Conservation (phyloP, 139 green algal species). For the Haematococcus sp. region DNA sequence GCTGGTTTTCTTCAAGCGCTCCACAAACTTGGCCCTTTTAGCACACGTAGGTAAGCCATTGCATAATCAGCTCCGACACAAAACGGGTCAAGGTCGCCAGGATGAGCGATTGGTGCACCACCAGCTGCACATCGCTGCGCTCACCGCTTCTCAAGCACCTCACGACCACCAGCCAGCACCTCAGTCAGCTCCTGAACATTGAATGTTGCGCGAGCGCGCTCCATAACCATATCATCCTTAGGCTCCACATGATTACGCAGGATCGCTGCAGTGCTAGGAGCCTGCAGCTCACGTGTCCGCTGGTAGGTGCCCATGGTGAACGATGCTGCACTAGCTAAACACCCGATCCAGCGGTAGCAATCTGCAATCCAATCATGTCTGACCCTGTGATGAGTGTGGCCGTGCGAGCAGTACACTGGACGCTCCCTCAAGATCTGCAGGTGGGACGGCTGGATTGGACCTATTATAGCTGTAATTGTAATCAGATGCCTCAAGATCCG, state of each 20-base stretch:
- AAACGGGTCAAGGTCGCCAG: neutral
- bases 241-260: slow-evolving; percentile 26
- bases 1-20: slow-evolving; percentile 48
- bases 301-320: slow-evolving; percentile 12
- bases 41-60: neutral
- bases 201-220: slow-evolving; percentile 70
- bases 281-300: slow-evolving; percentile 27
- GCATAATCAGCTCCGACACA: neutral
- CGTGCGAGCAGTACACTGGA: no score
- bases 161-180: slow-evolving; percentile 67
- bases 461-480: no score
- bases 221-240: slow-evolving; percentile 42
- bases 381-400: no score
- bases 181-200: slow-evolving; percentile 56
- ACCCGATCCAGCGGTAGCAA: no score
- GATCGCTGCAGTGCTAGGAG: slow-evolving; percentile 20
- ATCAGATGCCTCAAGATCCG: no score
- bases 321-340: no score
- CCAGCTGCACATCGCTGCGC: neutral
- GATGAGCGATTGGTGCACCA: neutral
- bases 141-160: slow-evolving; percentile 67
- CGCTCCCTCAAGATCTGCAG: no score
- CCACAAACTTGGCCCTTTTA: slow-evolving; percentile 54
- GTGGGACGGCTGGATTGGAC: no score
- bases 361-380: no score